These are phyloP conservation scores for Eucalyptus melliodora DNA, from an alignment of 345 rosid species.

Conservation along the genomic window DNA sequence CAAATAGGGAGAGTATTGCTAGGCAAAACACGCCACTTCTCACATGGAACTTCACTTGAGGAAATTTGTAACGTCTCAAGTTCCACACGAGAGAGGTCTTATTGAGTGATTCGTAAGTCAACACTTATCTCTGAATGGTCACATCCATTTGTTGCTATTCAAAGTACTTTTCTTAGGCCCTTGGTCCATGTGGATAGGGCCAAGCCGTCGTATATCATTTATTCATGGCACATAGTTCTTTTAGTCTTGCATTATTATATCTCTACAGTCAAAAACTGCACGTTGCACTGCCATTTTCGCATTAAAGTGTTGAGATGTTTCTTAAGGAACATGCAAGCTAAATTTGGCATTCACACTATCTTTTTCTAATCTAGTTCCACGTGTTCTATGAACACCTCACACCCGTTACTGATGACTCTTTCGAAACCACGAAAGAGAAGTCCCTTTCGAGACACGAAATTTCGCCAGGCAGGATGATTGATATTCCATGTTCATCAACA, in stretches of 20 bases:
- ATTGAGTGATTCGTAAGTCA: background rate
- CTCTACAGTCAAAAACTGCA: background rate
- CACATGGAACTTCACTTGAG: background rate
- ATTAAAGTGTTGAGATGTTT: background rate
- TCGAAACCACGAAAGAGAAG: background rate
- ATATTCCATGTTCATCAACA: background rate
- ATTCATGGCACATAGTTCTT: background rate
- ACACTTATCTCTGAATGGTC: background rate
- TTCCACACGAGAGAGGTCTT: background rate
- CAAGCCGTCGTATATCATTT: background rate
- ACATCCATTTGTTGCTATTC: background rate
- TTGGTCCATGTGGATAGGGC: background rate
- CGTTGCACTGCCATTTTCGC: background rate
- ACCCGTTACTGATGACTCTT: background rate
- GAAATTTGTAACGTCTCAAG: background rate
- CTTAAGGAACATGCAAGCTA: background rate
- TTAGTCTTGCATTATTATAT: background rate
- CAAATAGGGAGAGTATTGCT: background rate
- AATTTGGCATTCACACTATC: background rate
- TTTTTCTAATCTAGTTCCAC: background rate
- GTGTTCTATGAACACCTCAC: background rate
- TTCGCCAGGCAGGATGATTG: background rate
- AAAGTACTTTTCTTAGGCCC: background rate
- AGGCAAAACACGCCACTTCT: accelerated
- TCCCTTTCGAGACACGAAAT: background rate